Evolutionary conservation across 148 eudicot species (phyloP).

Genomic region (Polygonum maritimum): DNA sequence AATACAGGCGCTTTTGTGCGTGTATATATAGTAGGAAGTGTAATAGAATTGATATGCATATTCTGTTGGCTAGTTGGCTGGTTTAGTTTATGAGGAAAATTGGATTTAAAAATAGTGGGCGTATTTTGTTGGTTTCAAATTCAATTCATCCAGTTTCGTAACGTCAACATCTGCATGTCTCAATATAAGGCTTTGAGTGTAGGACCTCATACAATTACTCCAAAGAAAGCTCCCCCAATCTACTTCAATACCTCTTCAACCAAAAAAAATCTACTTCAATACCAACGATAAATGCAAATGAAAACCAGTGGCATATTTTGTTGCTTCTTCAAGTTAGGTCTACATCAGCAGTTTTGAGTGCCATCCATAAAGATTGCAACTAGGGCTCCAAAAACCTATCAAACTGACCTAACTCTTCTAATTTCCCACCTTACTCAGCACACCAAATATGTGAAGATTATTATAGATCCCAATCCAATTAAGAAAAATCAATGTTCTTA

Average conservation of each 20-base stretch:
- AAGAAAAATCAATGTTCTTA: no score
- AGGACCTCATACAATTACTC: neutral
- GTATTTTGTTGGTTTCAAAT: neutral
- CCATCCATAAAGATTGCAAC: neutral
- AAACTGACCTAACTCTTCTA: neutral
- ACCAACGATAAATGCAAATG: neutral
- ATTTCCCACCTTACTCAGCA: neutral
- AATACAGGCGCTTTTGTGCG: neutral
- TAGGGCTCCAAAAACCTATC: neutral
- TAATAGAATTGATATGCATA: neutral
- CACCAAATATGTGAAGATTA: neutral
- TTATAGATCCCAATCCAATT: no score
- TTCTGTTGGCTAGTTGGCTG: neutral
- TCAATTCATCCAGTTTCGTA: neutral
- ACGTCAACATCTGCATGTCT: neutral
- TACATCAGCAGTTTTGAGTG: neutral
- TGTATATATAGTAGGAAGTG: neutral
- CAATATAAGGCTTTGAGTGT: neutral
- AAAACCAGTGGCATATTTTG: neutral
- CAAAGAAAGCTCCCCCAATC: neutral
- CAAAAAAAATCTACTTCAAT: slow-evolving; percentile 1
- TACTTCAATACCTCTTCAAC: no score
- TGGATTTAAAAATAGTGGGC: neutral
- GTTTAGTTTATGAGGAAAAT: neutral
- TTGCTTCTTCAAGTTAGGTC: neutral